Conservation (phyloP, 1,284 basidiomycete species). For the Cryptococcus maquisensis region DNA sequence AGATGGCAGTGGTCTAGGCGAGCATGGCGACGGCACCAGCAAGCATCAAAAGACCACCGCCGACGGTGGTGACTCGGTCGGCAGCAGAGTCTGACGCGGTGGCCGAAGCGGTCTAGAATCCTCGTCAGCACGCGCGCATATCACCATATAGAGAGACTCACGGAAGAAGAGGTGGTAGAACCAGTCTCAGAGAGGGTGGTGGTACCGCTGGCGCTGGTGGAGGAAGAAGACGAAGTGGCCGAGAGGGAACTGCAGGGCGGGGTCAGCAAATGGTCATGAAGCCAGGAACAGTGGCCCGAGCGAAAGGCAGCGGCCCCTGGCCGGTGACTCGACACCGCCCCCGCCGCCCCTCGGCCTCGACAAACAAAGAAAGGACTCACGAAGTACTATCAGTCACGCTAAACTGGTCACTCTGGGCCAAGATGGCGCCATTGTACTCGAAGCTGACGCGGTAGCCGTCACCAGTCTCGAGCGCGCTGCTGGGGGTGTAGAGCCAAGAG, state of each 20-base stretch:
- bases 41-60: constrained; percentile 11
- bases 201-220: constrained; percentile 7
- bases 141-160: no score
- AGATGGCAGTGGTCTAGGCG: background rate
- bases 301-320: background rate
- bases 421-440: constrained; percentile 26
- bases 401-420: constrained; percentile 42
- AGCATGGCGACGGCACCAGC: constrained; percentile 16
- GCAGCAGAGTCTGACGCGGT: constrained; percentile 12
- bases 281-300: background rate
- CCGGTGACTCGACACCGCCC: background rate
- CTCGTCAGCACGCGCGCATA: background rate
- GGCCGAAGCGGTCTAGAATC: constrained; percentile 2
- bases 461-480: constrained; percentile 17
- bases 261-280: background rate
- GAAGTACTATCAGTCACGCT: constrained; percentile 23
- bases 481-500: constrained; percentile 37
- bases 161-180: background rate
- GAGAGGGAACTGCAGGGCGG: constrained; percentile 1
- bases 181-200: background rate
- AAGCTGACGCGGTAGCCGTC: constrained; percentile 33
- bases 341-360: no score
- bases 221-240: constrained; percentile 3
- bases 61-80: constrained; percentile 1
- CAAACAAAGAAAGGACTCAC: constrained; percentile 11